These are phyloP conservation scores for Dactylellina leptospora DNA, from an alignment of 2,329 filamentous ascomycete genomes.

Conservation along the genomic window DNA sequence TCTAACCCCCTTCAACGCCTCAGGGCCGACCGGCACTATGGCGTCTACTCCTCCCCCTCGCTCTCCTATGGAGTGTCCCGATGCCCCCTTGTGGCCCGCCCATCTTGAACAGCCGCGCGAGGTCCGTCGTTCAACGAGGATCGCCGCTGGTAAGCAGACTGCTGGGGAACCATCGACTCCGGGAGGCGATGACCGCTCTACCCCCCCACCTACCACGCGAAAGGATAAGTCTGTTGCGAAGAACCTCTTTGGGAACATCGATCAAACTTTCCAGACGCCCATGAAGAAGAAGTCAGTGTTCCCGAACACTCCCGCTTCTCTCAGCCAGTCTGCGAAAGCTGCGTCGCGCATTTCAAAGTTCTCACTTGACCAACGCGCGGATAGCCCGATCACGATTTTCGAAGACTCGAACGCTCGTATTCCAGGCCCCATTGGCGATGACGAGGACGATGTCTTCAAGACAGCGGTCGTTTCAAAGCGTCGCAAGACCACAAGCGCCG, in stretches of 20 bases:
- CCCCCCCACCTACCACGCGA: conserved; percentile 39
- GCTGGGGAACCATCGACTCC: conserved; percentile 47
- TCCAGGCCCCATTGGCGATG: conserved; percentile 31
- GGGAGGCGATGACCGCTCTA: conserved; percentile 20
- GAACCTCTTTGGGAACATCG: conserved; percentile 16
- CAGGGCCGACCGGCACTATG: conserved; percentile 41
- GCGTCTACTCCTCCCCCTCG: conserved; percentile 36
- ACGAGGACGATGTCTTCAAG: conserved; percentile 47
- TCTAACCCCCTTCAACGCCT: not conserved
- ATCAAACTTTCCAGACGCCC: conserved; percentile 24
- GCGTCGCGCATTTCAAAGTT: conserved; percentile 48
- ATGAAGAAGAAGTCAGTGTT: conserved; percentile 39
- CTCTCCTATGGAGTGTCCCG: conserved; percentile 27
- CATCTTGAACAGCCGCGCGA: conserved; percentile 47
- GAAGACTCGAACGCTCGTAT: conserved; percentile 44
- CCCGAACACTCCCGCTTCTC: conserved; percentile 33
- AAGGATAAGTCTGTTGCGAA: conserved; percentile 36
- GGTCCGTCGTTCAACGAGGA: conserved; percentile 39
- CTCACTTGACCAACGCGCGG: conserved; percentile 37
- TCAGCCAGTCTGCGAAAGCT: conserved; percentile 40
- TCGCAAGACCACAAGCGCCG: not conserved
- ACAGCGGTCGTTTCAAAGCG: conserved; percentile 9
- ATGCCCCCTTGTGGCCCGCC: conserved; percentile 41
- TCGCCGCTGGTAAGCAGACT: conserved; percentile 30
- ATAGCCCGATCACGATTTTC: conserved; percentile 43